Percentiles rank a stretch among this genome's conserved stretches.
Conservation (phyloP, 352 stramenopile genomes). For the Pythium pyrilobum region DNA sequence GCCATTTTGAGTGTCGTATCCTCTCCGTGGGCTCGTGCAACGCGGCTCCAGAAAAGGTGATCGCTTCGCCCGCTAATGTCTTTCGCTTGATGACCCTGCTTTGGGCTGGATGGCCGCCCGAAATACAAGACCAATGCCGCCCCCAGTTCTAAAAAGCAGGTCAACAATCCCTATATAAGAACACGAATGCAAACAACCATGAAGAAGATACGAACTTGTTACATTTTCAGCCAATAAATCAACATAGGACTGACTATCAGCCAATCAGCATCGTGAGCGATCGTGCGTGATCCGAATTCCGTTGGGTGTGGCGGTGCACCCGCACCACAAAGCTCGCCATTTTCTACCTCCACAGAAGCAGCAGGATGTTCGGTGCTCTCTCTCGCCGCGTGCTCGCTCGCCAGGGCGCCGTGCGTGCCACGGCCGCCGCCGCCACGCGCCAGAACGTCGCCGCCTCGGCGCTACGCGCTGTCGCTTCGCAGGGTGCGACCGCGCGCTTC, state of each 20-base stretch:
- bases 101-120: background rate
- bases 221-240: constrained; percentile 10
- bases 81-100: background rate
- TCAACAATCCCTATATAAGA: too few relatives aligned
- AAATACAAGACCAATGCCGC: background rate
- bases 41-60: too few relatives aligned
- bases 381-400: constrained; percentile 15
- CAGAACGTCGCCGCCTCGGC: background rate
- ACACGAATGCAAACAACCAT: too few relatives aligned
- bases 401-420: background rate
- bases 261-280: constrained; percentile 1
- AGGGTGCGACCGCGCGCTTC: constrained; percentile 12
- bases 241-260: background rate
- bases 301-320: constrained; percentile 3
- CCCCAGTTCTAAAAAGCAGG: too few relatives aligned
- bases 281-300: constrained; percentile 1
- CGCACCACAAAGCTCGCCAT: constrained; percentile 4
- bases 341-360: background rate
- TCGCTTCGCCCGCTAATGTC: too few relatives aligned
- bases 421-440: background rate
- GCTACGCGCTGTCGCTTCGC: constrained; percentile 3
- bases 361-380: constrained; percentile 14
- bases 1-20: too few relatives aligned
- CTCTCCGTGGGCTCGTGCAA: too few relatives aligned
- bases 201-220: too few relatives aligned